phyloP scores from a whole-genome alignment of 805 yeast species.

The Metschnikowia cerradonensis region DNA sequence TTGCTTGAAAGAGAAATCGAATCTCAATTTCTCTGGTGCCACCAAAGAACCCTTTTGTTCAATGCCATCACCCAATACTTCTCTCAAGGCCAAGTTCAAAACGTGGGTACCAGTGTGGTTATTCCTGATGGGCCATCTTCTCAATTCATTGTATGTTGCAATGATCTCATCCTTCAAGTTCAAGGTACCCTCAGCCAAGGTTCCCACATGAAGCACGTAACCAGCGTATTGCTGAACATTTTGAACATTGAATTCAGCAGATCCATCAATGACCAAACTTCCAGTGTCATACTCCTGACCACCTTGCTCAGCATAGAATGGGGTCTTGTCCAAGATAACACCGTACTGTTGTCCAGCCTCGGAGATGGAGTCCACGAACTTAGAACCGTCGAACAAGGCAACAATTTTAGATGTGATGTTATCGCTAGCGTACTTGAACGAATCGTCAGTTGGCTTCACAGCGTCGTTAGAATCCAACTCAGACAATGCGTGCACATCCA shows the following conservation, averaged over 20 bases:
- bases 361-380: slow-evolving; percentile 48
- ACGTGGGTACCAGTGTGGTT: slow-evolving; percentile 99
- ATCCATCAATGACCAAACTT: slow-evolving; percentile 82
- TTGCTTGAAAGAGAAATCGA: slow-evolving; percentile 92
- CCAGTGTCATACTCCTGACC: slow-evolving; percentile 98
- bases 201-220: slow-evolving; percentile 92
- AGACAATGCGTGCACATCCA: slow-evolving; percentile 88
- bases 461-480: slow-evolving; percentile 55
- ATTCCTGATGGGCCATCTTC: slow-evolving; percentile 95
- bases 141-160: slow-evolving; percentile 85
- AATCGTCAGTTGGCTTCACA: slow-evolving; percentile 80
- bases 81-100: slow-evolving; percentile 82
- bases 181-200: slow-evolving; percentile 69
- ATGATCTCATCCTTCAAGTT: slow-evolving; percentile 66
- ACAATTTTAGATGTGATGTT: slow-evolving; percentile 66
- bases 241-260: slow-evolving; percentile 80
- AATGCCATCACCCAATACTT: slow-evolving; percentile 79
- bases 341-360: slow-evolving; percentile 58
- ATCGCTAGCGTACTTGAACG: slow-evolving; percentile 67
- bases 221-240: slow-evolving; percentile 94
- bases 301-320: slow-evolving; percentile 98
- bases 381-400: slow-evolving; percentile 64
- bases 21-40: slow-evolving; percentile 90
- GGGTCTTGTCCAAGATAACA: slow-evolving; percentile 79
- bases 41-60: slow-evolving; percentile 98